Conservation (phyloP, 1,284 basidiomycete species). For the Lentinula novae-zelandiae region DNA sequence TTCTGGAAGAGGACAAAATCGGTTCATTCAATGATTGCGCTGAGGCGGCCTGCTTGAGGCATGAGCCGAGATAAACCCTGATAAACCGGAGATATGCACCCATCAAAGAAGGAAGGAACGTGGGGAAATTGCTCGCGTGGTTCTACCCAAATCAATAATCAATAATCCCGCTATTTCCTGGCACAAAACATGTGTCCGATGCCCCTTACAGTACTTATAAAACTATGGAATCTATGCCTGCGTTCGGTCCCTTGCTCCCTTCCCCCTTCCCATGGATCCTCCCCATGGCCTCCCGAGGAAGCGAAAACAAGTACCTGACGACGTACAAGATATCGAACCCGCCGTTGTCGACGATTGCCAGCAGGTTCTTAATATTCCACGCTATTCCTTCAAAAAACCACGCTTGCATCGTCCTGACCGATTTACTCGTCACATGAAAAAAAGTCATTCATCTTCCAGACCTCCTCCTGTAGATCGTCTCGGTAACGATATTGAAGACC, state of each 20-base stretch:
- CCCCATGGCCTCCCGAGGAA: slow-evolving; percentile 51
- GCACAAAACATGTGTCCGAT: slow-evolving; percentile 28
- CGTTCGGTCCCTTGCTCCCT: slow-evolving; percentile 27
- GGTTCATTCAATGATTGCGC: background rate
- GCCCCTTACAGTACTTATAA: slow-evolving; percentile 22
- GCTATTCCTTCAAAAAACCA: slow-evolving; percentile 32
- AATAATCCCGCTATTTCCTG: slow-evolving; percentile 27
- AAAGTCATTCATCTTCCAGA: slow-evolving; percentile 19
- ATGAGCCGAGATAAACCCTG: background rate
- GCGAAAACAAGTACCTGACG: slow-evolving; percentile 52
- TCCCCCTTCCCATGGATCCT: slow-evolving; percentile 23
- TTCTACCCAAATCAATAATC: background rate
- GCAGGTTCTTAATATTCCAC: slow-evolving; percentile 18
- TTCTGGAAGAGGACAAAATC: background rate
- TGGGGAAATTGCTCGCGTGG: background rate
- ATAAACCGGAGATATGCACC: background rate
- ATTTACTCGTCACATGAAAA: slow-evolving; percentile 9
- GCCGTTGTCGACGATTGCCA: slow-evolving; percentile 11
- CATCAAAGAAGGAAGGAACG: background rate
- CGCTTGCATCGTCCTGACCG: slow-evolving; percentile 21
- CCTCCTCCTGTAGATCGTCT: slow-evolving; percentile 31
- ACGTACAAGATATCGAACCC: slow-evolving; percentile 30
- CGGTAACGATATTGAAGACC: slow-evolving; percentile 48
- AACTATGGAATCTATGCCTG: slow-evolving; percentile 32
- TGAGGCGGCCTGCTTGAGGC: background rate